Percentiles rank a stretch among this genome's conserved stretches.
Evolutionary conservation across 371 early-diverging fungal species (phyloP).

Genomic region (Dichotomocladium elegans): DNA sequence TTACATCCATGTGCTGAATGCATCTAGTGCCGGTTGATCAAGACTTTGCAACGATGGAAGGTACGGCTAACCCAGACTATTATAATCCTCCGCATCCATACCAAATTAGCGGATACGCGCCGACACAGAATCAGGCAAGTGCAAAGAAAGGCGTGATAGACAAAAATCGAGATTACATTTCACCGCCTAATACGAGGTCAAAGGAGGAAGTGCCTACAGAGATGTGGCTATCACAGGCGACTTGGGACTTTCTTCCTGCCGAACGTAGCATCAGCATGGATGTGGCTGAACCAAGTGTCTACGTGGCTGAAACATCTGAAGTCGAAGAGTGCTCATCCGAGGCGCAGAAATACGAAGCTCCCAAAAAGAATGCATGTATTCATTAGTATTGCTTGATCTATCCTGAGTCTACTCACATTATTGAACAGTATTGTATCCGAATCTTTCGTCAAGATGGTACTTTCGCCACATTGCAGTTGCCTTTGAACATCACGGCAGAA

Average conservation of each 20-base stretch:
- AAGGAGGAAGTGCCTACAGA: constrained; percentile 17
- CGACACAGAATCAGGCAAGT: neutral
- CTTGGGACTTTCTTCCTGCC: constrained; percentile 62
- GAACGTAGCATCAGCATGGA: constrained; percentile 8
- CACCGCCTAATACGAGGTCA: neutral
- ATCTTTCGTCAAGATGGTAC: constrained; percentile 71
- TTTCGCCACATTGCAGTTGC: constrained; percentile 70
- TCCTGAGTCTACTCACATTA: neutral
- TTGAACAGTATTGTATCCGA: constrained; percentile 49
- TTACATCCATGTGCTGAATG: neutral
- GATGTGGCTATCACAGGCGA: constrained; percentile 65
- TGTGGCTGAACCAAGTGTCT: constrained; percentile 12
- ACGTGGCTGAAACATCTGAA: constrained; percentile 25
- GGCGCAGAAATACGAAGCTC: constrained; percentile 24
- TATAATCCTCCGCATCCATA: constrained; percentile 1
- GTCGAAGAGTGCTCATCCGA: constrained; percentile 35
- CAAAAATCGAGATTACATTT: neutral
- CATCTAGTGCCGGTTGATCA: constrained; percentile 31
- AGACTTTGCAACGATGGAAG: constrained; percentile 45
- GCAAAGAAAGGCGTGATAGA: neutral
- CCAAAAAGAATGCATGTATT: constrained; percentile 27
- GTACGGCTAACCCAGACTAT: constrained; percentile 40
- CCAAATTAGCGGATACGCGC: neutral
- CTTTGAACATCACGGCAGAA: constrained; percentile 61
- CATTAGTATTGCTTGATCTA: neutral